Percentiles rank a stretch among this genome's conserved stretches.
These are phyloP conservation scores for Leishmania amazonensis DNA, from an alignment of 208 protist genomes.

Conservation along the genomic window DNA sequence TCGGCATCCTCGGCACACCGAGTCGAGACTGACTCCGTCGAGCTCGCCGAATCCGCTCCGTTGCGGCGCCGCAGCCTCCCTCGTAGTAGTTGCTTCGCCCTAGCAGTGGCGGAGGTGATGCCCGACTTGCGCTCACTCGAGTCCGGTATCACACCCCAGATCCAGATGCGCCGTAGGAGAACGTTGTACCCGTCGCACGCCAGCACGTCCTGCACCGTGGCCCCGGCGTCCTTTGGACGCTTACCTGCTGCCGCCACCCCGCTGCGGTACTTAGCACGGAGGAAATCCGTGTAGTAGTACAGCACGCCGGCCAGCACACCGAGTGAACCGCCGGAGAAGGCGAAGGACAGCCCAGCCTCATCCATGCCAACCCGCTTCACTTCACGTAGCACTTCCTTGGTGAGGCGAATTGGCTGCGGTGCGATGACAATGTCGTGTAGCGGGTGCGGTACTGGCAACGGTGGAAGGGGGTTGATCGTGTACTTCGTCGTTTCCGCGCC, in stretches of 20 bases:
- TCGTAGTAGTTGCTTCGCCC: constrained; percentile 17
- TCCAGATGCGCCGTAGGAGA: constrained; percentile 48
- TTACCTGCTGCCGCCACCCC: constrained; percentile 22
- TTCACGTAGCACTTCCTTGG: constrained; percentile 13
- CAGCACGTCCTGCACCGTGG: constrained; percentile 33
- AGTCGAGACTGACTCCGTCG: not conserved
- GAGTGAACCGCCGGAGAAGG: constrained; percentile 60
- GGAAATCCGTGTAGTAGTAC: constrained; percentile 41
- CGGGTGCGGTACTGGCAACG: constrained; percentile 27
- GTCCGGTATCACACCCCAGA: constrained; percentile 54
- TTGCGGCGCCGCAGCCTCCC: constrained; percentile 8
- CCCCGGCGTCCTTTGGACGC: constrained; percentile 23
- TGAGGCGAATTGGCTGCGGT: constrained; percentile 38
- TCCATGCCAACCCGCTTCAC: constrained; percentile 33
- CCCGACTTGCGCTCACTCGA: constrained; percentile 1
- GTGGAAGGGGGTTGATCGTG: constrained; percentile 34
- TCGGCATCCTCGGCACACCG: not conserved
- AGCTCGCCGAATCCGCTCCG: not conserved
- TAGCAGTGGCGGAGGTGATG: not conserved
- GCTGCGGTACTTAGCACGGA: constrained; percentile 35
- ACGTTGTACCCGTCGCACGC: constrained; percentile 44
- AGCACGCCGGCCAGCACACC: constrained; percentile 62
- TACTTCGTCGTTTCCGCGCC: constrained; percentile 30
- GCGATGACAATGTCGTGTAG: constrained; percentile 50
- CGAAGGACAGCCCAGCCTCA: constrained; percentile 35